Base-by-base conservation (phyloP, 2,329 filamentous ascomycete genomes). In the Aspergillus fumigatus region DNA sequence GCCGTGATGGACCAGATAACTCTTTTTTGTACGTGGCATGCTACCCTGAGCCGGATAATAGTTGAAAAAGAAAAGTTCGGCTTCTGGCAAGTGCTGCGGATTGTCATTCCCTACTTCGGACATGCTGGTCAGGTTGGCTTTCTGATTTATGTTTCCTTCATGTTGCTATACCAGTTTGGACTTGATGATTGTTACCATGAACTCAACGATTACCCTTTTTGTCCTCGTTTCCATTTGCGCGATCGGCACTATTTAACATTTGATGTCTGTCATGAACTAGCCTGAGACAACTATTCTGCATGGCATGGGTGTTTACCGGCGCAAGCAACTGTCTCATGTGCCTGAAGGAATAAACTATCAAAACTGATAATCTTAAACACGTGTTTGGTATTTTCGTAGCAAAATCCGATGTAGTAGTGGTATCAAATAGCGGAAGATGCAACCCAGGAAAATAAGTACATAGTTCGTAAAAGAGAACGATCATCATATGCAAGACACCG, bases 241-340 rank as follows among this genome's bases (percentile, higher is more conserved):
- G 50, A 53, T 49, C 48, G 53, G 35, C 53, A 51, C 59, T 62
- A 57, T 57, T 49, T 59, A 38, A 40, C 49, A 56, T 53, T 60
- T 66, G 60, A 67, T 69, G 65, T 67, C 63, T 65, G 62, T 67
- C 59, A 72, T 67, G 69, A 71, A 61, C 54, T 55, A 61, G 62
- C 67, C 65, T 57, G 49, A 65, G 67, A 60, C 65, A 59, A 62
- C 61, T 65, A 57, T 63, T 62, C 65, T 65, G 65, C 68, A 74
- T 74, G 68, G 70, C 65, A 67, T 62, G 64, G 71, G 71, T 70
- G 71, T 73, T 73, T 58, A 68, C 63, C 66, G 70, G 69, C 68
- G 68, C 70, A 65, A 64, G 61, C 61, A 63, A 63, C 51, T 55
- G 55, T 53, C 58, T 61, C 58, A 60, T 66, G 62, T 64, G 59